These are phyloP conservation scores for Ophiosphaerella korrae DNA, from an alignment of 2,329 filamentous ascomycete species.

Conservation along the genomic window DNA sequence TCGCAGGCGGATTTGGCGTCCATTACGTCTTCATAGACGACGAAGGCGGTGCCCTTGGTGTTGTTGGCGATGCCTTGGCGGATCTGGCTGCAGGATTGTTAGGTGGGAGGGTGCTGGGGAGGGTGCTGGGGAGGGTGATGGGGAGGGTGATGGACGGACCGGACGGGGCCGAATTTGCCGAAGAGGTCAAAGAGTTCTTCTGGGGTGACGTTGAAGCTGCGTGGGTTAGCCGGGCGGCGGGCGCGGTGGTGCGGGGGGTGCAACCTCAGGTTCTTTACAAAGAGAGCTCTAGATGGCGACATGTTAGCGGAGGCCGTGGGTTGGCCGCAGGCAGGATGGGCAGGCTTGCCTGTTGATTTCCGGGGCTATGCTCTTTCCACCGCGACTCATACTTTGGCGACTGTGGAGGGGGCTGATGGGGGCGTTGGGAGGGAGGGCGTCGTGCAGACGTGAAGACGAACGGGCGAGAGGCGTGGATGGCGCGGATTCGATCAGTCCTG, in stretches of 20 bases:
- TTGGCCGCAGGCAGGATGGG: slow-evolving; percentile 21
- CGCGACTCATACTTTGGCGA: slow-evolving; percentile 84
- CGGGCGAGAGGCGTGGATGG: neutral
- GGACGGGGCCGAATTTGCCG: slow-evolving; percentile 93
- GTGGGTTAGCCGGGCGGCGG: slow-evolving; percentile 15
- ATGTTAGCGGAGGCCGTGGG: slow-evolving; percentile 42
- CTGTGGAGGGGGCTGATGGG: slow-evolving; percentile 26
- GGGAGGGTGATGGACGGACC: slow-evolving; percentile 62
- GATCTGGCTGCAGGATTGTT: slow-evolving; percentile 73
- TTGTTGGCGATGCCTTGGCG: slow-evolving; percentile 96
- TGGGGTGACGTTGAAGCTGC: slow-evolving; percentile 96
- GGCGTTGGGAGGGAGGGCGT: slow-evolving; percentile 18
- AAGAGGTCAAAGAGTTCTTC: slow-evolving; percentile 99
- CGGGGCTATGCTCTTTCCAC: slow-evolving; percentile 88
- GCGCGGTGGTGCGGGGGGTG: neutral
- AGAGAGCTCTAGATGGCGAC: slow-evolving; percentile 77
- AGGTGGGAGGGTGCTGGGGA: slow-evolving; percentile 19
- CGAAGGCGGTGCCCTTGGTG: slow-evolving; percentile 97
- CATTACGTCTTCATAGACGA: slow-evolving; percentile 99
- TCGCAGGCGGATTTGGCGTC: slow-evolving; percentile 99
- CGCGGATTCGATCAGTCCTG: neutral
- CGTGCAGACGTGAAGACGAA: slow-evolving; percentile 8
- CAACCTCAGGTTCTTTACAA: slow-evolving; percentile 99
- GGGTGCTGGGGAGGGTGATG: slow-evolving; percentile 14
- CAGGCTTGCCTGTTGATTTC: slow-evolving; percentile 92